phyloP scores from a whole-genome alignment of 257 asterid genomes.

The Fraxinus quadrangulata region DNA sequence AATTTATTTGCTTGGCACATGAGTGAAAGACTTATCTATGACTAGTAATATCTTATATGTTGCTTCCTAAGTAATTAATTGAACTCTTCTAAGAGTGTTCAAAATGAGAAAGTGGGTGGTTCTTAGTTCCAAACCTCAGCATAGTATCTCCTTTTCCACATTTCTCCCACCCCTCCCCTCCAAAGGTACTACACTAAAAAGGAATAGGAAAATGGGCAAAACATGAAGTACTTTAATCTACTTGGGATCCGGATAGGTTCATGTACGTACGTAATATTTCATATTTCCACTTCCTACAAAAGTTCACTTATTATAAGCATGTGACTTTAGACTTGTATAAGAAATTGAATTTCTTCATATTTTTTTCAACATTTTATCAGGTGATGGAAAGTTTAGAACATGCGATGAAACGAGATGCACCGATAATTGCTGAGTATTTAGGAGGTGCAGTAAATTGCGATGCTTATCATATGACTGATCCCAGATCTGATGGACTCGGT shows the following conservation, averaged over 20 bases:
- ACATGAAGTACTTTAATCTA: background rate
- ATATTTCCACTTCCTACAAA: background rate
- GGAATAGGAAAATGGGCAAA: background rate
- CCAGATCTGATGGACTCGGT: conserved; percentile 94
- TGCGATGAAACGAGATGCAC: conserved; percentile 88
- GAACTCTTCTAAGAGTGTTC: background rate
- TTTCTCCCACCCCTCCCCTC: background rate
- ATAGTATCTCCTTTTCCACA: background rate
- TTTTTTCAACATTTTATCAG: conserved; percentile 40
- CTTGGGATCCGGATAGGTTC: background rate
- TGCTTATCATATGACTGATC: conserved; percentile 97
- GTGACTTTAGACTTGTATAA: background rate
- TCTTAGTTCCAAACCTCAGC: background rate
- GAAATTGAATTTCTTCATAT: background rate
- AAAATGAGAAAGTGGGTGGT: background rate
- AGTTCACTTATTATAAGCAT: background rate
- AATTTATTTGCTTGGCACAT: background rate
- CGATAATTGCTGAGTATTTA: conserved; percentile 86
- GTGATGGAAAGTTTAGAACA: conserved; percentile 96
- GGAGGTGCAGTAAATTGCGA: conserved; percentile 97
- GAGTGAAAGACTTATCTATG: background rate
- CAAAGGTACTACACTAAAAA: background rate
- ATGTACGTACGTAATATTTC: background rate
- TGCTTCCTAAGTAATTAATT: too few relatives aligned
- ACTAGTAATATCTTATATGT: background rate